These are phyloP conservation scores for Populus hybrid DNA, from an alignment of 441 rosid species.

Conservation along the genomic window DNA sequence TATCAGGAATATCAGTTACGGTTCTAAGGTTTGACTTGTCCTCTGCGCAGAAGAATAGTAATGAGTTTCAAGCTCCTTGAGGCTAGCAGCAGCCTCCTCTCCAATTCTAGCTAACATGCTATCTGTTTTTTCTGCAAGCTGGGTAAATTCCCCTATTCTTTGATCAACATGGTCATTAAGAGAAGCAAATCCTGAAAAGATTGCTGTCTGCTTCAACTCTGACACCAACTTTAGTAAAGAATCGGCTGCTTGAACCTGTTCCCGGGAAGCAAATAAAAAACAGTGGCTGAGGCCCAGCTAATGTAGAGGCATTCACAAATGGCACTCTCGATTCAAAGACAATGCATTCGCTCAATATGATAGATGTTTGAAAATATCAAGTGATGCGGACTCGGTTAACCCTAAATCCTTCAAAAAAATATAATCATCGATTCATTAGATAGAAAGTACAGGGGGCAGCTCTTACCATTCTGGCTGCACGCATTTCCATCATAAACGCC, in stretches of 20 bases:
- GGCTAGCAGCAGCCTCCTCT: slow-evolving; percentile 80
- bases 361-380: too few relatives aligned
- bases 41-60: slow-evolving; percentile 72
- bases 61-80: slow-evolving; percentile 83
- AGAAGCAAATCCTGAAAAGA: slow-evolving; percentile 88
- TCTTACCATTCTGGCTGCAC: slow-evolving; percentile 82
- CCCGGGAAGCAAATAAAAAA: neutral
- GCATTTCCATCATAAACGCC: slow-evolving; percentile 95
- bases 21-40: slow-evolving; percentile 24
- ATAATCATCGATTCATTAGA: neutral
- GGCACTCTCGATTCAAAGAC: neutral
- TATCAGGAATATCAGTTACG: neutral
- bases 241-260: slow-evolving; percentile 88
- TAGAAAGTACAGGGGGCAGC: neutral
- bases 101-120: slow-evolving; percentile 63
- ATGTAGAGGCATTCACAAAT: neutral
- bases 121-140: slow-evolving; percentile 63
- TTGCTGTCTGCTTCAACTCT: slow-evolving; percentile 83
- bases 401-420: too few relatives aligned
- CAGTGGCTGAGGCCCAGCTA: neutral
- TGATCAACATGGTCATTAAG: slow-evolving; percentile 83
- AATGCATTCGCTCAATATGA: neutral
- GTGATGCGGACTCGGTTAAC: too few relatives aligned
- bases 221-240: slow-evolving; percentile 82
- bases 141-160: slow-evolving; percentile 61